phyloP scores from a whole-genome alignment of 768 basidiomycete species.

The Gyrodon lividus region DNA sequence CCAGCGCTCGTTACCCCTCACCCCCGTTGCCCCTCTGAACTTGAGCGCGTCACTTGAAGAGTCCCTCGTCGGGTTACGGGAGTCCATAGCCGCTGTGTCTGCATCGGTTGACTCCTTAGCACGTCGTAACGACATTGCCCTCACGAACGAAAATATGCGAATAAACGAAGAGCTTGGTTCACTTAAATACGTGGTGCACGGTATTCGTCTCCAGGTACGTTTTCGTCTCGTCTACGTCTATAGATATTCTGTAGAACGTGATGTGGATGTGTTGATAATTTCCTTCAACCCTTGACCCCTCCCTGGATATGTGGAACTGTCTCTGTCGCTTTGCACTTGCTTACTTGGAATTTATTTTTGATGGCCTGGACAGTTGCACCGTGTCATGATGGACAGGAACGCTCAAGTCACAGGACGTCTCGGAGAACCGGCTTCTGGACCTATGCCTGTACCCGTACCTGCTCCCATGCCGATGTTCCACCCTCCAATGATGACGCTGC shows the following conservation, averaged over 20 bases:
- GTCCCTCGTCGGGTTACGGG: constrained; percentile 56
- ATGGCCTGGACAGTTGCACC: constrained; percentile 47
- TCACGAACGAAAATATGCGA: constrained; percentile 69
- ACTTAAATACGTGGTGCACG: constrained; percentile 67
- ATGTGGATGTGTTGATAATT: background rate
- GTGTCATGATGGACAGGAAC: constrained; percentile 76
- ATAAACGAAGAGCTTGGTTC: constrained; percentile 73
- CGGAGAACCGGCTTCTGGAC: constrained; percentile 21
- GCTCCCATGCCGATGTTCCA: constrained; percentile 23
- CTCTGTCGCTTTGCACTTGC: constrained; percentile 8
- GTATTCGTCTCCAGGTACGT: constrained; percentile 75
- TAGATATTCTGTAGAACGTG: background rate
- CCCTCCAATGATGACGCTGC: constrained; percentile 31
- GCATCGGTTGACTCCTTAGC: constrained; percentile 59
- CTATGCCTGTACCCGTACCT: constrained; percentile 22
- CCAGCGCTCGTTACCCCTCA: constrained; percentile 29
- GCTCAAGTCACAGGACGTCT: constrained; percentile 51
- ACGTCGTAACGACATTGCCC: constrained; percentile 60
- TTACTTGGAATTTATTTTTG: constrained; percentile 15
- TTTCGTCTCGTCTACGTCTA: background rate
- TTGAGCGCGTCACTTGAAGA: constrained; percentile 61
- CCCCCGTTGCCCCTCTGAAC: constrained; percentile 59
- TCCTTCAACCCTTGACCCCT: constrained; percentile 10
- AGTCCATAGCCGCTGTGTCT: constrained; percentile 59
- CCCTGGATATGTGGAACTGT: constrained; percentile 2